Percentiles rank a stretch among this genome's conserved stretches.
Conservation (phyloP, 345 rosid genomes). For the Lumnitzera littorea region DNA sequence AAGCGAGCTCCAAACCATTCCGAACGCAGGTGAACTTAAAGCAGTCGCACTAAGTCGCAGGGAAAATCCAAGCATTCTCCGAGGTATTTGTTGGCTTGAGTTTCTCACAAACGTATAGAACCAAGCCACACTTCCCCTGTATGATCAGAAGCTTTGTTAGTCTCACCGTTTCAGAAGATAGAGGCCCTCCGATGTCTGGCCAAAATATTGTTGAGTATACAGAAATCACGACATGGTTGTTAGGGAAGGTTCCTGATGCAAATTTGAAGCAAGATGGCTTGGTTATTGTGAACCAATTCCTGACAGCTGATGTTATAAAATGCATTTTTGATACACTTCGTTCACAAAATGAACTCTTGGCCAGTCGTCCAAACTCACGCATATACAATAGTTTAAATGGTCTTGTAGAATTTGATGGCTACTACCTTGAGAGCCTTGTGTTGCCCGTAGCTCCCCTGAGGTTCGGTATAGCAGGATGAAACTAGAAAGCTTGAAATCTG, state of each 20-base stretch:
- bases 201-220: constrained; percentile 93
- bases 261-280: constrained; percentile 59
- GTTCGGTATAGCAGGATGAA: constrained; percentile 97
- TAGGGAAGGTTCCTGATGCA: constrained; percentile 72
- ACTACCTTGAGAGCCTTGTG: constrained; percentile 99
- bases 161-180: constrained; percentile 62
- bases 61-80: too few species aligned
- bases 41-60: too few species aligned
- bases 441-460: constrained; percentile 97
- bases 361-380: constrained; percentile 98
- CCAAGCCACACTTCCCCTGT: too few species aligned
- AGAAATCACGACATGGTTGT: constrained; percentile 74
- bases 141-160: constrained; percentile 64
- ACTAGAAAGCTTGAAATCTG: constrained; percentile 94
- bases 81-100: too few species aligned
- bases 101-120: too few species aligned
- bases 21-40: too few species aligned
- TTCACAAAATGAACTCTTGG: constrained; percentile 91
- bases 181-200: constrained; percentile 75
- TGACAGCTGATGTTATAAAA: constrained; percentile 65
- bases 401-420: constrained; percentile 96
- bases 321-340: constrained; percentile 88
- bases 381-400: constrained; percentile 85
- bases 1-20: too few species aligned
- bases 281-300: constrained; percentile 69